These are phyloP conservation scores for Pseudogymnoascus sp. DNA, from an alignment of 2,329 filamentous ascomycete genomes.

Conservation along the genomic window DNA sequence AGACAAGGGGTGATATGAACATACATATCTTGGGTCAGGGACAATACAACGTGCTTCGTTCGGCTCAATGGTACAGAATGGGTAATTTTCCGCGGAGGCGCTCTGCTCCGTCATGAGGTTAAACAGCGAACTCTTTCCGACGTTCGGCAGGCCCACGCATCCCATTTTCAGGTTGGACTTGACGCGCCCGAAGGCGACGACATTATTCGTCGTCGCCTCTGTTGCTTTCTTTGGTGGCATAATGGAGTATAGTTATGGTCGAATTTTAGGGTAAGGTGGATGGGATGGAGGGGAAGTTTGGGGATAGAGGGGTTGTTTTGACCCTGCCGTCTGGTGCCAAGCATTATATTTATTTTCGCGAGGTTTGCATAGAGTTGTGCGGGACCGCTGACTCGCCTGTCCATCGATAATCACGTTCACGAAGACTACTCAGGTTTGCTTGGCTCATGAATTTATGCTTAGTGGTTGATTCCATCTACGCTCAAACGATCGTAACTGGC, in stretches of 20 bases:
- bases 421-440: background rate
- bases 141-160: conserved; percentile 38
- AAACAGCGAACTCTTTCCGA: conserved; percentile 39
- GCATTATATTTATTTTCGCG: background rate
- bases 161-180: conserved; percentile 40
- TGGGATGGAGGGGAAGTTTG: conserved; percentile 5
- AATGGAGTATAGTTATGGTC: conserved; percentile 13
- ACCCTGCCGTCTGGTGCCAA: background rate
- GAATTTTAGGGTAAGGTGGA: background rate
- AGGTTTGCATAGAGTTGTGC: background rate
- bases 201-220: conserved; percentile 35
- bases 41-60: conserved; percentile 39
- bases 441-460: background rate
- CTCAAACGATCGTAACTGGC: background rate
- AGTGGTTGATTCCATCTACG: background rate
- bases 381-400: background rate
- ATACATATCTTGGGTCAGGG: conserved; percentile 37
- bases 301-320: conserved; percentile 8
- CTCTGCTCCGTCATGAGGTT: conserved; percentile 39
- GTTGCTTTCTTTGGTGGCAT: conserved; percentile 34
- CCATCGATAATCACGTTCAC: background rate
- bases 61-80: conserved; percentile 40
- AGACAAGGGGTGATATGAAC: conserved; percentile 18
- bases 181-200: conserved; percentile 38
- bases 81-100: conserved; percentile 38